Evolutionary conservation across 2,329 filamentous ascomycete genomes (phyloP).

Genomic region (Didymella arachidicola): DNA sequence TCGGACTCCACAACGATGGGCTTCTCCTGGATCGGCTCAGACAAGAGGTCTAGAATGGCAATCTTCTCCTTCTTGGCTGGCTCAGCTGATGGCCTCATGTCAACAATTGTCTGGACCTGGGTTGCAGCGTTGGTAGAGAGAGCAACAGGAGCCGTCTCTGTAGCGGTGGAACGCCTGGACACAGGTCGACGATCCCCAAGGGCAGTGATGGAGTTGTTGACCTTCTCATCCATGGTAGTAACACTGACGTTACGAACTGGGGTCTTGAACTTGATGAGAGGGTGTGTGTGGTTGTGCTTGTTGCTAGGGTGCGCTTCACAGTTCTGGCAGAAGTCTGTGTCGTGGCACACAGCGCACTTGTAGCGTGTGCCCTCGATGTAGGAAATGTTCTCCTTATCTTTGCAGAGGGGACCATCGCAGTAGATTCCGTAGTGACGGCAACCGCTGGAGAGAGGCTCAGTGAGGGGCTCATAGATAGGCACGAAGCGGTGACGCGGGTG

Average conservation of each 20-base stretch:
- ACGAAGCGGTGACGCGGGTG: constrained; percentile 91
- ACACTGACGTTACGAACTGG: constrained; percentile 88
- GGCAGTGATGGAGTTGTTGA: constrained; percentile 69
- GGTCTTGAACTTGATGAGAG: constrained; percentile 95
- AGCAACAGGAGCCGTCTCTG: constrained; percentile 58
- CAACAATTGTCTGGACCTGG: constrained; percentile 69
- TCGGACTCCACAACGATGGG: constrained; percentile 3
- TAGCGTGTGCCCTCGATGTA: constrained; percentile 86
- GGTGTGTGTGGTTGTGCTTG: constrained; percentile 92
- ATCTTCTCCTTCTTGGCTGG: constrained; percentile 55
- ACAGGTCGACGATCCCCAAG: constrained; percentile 72
- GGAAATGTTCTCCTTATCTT: constrained; percentile 60
- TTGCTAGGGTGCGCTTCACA: constrained; percentile 90
- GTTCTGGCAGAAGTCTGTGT: constrained; percentile 91
- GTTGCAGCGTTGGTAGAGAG: constrained; percentile 62
- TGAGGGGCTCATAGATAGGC: constrained; percentile 79
- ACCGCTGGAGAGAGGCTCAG: constrained; percentile 55
- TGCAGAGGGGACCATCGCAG: constrained; percentile 93
- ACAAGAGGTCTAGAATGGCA: constrained; percentile 49
- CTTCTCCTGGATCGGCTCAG: constrained; percentile 44
- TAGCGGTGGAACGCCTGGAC: constrained; percentile 57
- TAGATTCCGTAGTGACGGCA: constrained; percentile 82
- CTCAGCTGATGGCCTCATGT: constrained; percentile 66
- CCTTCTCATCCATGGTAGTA: constrained; percentile 81
- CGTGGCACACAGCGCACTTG: constrained; percentile 96